Evolutionary conservation across 2,329 filamentous ascomycete genomes (phyloP).

Genomic region (Venturia nashicola): DNA sequence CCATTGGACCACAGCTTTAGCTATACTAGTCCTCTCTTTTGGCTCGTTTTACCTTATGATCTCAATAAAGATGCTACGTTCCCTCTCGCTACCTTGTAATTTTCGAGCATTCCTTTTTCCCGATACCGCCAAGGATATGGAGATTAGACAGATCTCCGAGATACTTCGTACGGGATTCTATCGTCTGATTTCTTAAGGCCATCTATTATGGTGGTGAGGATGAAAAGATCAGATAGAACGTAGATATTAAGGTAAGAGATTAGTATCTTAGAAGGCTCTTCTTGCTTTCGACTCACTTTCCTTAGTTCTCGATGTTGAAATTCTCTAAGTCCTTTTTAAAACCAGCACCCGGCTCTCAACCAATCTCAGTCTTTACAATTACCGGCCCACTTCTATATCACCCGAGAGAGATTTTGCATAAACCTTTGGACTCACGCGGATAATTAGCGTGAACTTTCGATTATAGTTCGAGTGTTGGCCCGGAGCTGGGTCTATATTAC

Average conservation of each 20-base stretch:
- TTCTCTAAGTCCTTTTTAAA: not conserved
- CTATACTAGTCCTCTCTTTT: not conserved
- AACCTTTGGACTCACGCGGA: not conserved
- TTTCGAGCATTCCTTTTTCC: not conserved
- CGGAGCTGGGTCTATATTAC: not conserved
- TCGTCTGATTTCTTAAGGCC: too few relatives aligned
- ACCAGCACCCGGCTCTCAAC: not conserved
- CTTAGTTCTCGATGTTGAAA: not conserved
- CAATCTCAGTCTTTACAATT: not conserved
- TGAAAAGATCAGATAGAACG: too few relatives aligned
- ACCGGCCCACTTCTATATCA: not conserved
- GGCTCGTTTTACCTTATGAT: not conserved
- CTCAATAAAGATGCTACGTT: too few relatives aligned
- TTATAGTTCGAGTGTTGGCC: not conserved
- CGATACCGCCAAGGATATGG: too few relatives aligned
- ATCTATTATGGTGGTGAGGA: too few relatives aligned
- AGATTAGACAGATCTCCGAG: too few relatives aligned
- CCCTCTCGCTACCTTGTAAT: too few relatives aligned
- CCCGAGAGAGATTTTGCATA: not conserved
- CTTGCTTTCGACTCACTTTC: not conserved
- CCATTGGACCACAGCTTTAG: not conserved
- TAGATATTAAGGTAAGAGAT: too few relatives aligned
- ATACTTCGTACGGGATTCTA: too few relatives aligned
- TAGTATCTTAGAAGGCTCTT: too few relatives aligned
- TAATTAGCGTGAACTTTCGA: not conserved